Conservation (phyloP, 2,329 filamentous ascomycete genomes). For the Beauveria brongniartii region DNA sequence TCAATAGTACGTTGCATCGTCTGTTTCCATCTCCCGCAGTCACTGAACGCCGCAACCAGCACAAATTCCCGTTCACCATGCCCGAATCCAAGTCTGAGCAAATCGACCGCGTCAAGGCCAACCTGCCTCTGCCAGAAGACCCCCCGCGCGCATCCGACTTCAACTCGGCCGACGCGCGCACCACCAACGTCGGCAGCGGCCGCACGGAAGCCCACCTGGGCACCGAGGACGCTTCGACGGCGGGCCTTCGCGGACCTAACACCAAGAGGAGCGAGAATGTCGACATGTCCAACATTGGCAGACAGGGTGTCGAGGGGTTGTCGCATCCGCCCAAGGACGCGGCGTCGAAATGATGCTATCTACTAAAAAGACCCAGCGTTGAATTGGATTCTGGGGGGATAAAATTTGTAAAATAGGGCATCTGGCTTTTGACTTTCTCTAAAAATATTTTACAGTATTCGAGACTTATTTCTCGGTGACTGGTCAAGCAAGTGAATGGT, state of each 20-base stretch:
- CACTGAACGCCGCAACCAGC: too few relatives aligned
- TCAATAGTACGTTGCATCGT: too few relatives aligned
- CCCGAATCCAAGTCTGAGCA: constrained; percentile 50
- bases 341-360: not conserved
- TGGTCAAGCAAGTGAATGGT: too few relatives aligned
- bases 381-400: not conserved
- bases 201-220: constrained; percentile 45
- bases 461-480: too few relatives aligned
- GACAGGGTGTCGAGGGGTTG: constrained; percentile 54
- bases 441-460: too few relatives aligned
- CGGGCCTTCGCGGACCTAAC: constrained; percentile 50
- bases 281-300: constrained; percentile 53
- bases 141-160: constrained; percentile 71
- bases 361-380: not conserved
- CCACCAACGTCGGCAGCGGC: constrained; percentile 62
- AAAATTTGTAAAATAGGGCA: not conserved
- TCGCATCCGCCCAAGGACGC: constrained; percentile 9
- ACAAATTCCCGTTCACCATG: constrained; percentile 21
- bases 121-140: constrained; percentile 72
- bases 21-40: too few relatives aligned
- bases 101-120: constrained; percentile 60
- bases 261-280: constrained; percentile 43
- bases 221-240: constrained; percentile 36
- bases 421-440: not conserved
- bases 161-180: constrained; percentile 62